phyloP scores from a whole-genome alignment of 2,329 filamentous ascomycete genomes.

The Coleophoma crateriformis region DNA sequence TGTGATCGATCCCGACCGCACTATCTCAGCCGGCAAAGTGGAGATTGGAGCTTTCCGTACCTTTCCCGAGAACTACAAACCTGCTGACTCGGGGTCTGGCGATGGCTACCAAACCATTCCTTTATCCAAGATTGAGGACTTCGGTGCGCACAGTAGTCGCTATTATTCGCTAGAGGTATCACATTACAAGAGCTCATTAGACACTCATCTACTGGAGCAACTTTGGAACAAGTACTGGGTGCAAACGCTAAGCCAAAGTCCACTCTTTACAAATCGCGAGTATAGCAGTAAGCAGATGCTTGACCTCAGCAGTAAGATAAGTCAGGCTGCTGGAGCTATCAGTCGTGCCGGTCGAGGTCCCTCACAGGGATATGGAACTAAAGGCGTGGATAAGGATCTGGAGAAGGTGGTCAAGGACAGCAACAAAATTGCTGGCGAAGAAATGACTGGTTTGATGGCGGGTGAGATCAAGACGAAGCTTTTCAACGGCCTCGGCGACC shows the following conservation, averaged over 20 bases:
- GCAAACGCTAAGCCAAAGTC: slow-evolving; percentile 86
- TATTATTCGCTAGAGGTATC: slow-evolving; percentile 92
- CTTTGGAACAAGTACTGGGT: slow-evolving; percentile 99
- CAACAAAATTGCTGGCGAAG: slow-evolving; percentile 51
- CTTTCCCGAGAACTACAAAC: slow-evolving; percentile 70
- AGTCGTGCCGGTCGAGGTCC: slow-evolving; percentile 28
- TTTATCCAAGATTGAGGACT: slow-evolving; percentile 90
- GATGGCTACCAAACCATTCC: slow-evolving; percentile 74
- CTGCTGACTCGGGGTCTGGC: slow-evolving; percentile 36
- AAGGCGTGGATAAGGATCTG: slow-evolving; percentile 40
- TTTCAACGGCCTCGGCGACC: slow-evolving; percentile 31
- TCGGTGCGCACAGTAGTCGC: slow-evolving; percentile 82
- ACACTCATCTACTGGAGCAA: slow-evolving; percentile 77
- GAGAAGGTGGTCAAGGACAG: slow-evolving; percentile 48
- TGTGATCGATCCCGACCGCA: slow-evolving; percentile 93
- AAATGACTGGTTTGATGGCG: slow-evolving; percentile 34
- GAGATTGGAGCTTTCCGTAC: slow-evolving; percentile 97
- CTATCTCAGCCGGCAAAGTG: slow-evolving; percentile 85
- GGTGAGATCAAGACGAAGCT: slow-evolving; percentile 44
- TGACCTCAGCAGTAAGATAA: slow-evolving; percentile 79
- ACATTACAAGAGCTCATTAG: slow-evolving; percentile 90
- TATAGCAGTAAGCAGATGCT: slow-evolving; percentile 89
- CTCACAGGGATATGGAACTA: slow-evolving; percentile 8
- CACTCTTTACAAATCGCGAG: slow-evolving; percentile 86
- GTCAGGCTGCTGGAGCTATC: slow-evolving; percentile 47